A percentile compares a stretch with the other conserved stretches of the same genome.
Conservation (phyloP, 2,329 filamentous ascomycete species). For the Alternaria alternata region DNA sequence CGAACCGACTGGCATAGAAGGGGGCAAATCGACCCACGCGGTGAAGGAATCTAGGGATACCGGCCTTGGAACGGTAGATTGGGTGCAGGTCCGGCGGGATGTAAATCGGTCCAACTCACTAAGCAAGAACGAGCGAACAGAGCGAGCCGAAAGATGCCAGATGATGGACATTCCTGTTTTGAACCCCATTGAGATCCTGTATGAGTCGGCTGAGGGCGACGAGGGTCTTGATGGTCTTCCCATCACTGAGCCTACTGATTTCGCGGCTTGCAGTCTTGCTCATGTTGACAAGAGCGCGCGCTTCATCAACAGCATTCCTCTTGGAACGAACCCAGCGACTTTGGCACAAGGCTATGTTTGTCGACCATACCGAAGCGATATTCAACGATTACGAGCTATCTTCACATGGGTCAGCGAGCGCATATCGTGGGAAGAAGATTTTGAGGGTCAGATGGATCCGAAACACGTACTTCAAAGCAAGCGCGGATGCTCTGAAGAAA, state of each 20-base stretch:
- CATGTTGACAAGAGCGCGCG: conserved; percentile 96
- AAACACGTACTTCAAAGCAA: conserved; percentile 83
- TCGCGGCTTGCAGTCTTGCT: conserved; percentile 77
- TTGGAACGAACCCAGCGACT: conserved; percentile 80
- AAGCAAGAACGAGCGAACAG: conserved; percentile 84
- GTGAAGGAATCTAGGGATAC: conserved; percentile 69
- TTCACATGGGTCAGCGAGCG: conserved; percentile 98
- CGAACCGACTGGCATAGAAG: conserved; percentile 63
- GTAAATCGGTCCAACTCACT: conserved; percentile 95
- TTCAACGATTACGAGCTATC: conserved; percentile 90
- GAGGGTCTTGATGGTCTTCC: conserved; percentile 86
- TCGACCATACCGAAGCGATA: conserved; percentile 90
- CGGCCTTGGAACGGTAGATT: conserved; percentile 76
- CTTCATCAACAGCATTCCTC: conserved; percentile 84
- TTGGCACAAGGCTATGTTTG: conserved; percentile 93
- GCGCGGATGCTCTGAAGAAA: conserved; percentile 86
- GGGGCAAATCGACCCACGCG: conserved; percentile 50
- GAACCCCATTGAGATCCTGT: conserved; percentile 87
- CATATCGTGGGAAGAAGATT: conserved; percentile 93
- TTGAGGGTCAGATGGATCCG: conserved; percentile 84
- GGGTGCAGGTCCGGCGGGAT: conserved; percentile 97
- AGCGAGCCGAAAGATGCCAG: conserved; percentile 87
- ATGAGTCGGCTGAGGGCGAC: conserved; percentile 85
- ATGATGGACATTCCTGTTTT: conserved; percentile 93
- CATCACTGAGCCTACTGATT: conserved; percentile 83